phyloP scores from a whole-genome alignment of 768 basidiomycete genomes.

The Chalciporus sphaerocephalus region DNA sequence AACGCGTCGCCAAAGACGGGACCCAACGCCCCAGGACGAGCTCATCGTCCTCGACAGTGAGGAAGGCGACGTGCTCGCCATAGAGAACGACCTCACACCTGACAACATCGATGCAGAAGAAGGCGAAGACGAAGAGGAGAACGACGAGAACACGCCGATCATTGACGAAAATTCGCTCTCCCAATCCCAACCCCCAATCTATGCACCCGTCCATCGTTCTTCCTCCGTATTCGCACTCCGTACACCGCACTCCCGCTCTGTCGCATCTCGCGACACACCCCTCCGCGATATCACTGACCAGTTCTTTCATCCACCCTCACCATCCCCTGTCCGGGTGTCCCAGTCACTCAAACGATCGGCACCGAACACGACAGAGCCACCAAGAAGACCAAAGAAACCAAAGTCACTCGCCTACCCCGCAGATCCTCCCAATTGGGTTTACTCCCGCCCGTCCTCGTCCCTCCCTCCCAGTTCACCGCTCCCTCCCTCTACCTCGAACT shows the following conservation, averaged over 20 bases:
- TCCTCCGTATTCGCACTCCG: constrained; percentile 17
- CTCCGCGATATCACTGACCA: constrained; percentile 34
- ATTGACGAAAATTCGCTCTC: constrained; percentile 16
- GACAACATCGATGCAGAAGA: background rate
- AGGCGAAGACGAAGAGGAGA: constrained; percentile 14
- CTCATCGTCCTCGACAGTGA: background rate
- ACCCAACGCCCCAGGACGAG: constrained; percentile 4
- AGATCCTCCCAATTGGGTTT: constrained; percentile 30
- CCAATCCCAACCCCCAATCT: background rate
- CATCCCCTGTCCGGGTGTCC: constrained; percentile 25
- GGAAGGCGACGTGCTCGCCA: constrained; percentile 5
- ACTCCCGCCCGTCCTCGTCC: constrained; percentile 25
- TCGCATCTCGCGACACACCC: constrained; percentile 15
- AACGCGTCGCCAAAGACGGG: constrained; percentile 18
- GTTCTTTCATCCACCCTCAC: constrained; percentile 32
- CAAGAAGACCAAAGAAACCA: constrained; percentile 31
- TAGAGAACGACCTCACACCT: constrained; percentile 16
- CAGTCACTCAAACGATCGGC: constrained; percentile 18
- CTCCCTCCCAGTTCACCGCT: constrained; percentile 34
- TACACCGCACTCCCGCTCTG: constrained; percentile 23
- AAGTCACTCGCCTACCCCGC: constrained; percentile 29
- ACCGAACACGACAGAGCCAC: constrained; percentile 21
- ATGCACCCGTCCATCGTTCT: constrained; percentile 11
- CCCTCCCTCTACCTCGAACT: constrained; percentile 21
- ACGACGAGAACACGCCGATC: constrained; percentile 17